Percentiles rank a stretch among this genome's conserved stretches.
Conservation (phyloP, 202 grass and related monocot species). For the Zizania palustris region DNA sequence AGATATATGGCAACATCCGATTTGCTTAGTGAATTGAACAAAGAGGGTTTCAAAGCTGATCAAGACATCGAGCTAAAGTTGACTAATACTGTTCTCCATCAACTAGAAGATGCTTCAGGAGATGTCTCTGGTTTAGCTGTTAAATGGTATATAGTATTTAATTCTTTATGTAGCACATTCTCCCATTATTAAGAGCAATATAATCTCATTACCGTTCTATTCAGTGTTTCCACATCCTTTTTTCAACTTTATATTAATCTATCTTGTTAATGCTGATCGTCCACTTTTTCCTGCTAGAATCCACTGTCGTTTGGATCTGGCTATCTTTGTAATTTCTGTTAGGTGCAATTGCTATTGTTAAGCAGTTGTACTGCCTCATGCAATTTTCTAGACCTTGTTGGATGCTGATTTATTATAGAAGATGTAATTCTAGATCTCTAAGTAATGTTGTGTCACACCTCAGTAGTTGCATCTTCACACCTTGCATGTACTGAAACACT, state of each 20-base stretch:
- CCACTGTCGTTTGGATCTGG: neutral
- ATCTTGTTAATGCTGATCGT: constrained; percentile 7
- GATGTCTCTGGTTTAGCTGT: constrained; percentile 99
- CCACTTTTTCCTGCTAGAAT: neutral
- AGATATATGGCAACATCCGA: constrained; percentile 99
- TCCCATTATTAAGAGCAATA: neutral
- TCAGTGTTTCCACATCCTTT: neutral
- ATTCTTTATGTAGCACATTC: neutral
- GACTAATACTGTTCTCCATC: constrained; percentile 82
- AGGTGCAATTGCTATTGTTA: neutral
- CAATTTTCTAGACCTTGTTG: neutral
- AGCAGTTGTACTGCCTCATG: neutral
- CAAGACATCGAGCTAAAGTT: constrained; percentile 80
- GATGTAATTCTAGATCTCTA: neutral
- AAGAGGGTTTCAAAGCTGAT: constrained; percentile 81
- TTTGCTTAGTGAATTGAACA: constrained; percentile 91
- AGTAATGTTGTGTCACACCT: neutral
- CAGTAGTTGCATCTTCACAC: constrained; percentile 1
- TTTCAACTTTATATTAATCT: constrained; percentile 9
- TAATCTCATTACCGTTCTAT: neutral
- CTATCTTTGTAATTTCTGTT: constrained; percentile 3
- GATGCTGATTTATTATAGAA: neutral
- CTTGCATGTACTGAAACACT: neutral
- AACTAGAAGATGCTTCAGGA: constrained; percentile 95
- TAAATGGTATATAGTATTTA: constrained; percentile 72